These are phyloP conservation scores for Cryptosporidium meleagridis DNA, from an alignment of 169 alveolate species.

Conservation along the genomic window DNA sequence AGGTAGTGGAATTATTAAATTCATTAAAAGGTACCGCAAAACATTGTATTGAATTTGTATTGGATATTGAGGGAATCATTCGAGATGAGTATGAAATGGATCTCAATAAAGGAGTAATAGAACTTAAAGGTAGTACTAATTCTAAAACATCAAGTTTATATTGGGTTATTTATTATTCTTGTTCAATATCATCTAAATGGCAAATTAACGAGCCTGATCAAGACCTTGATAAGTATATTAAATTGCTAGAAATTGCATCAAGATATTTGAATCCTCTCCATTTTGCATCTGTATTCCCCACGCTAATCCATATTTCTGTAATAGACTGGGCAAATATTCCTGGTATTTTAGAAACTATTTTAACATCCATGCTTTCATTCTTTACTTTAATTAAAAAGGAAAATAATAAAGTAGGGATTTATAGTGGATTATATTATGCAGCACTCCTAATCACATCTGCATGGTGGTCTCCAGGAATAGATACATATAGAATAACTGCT, in stretches of 20 bases:
- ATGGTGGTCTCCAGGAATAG: conserved; percentile 76
- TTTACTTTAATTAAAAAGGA: conserved; percentile 14
- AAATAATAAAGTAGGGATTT: conserved; percentile 12
- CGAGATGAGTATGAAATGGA: not conserved
- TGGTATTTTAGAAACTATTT: conserved; percentile 27
- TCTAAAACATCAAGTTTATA: conserved; percentile 20
- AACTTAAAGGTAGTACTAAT: not conserved
- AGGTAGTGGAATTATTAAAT: conserved; percentile 27
- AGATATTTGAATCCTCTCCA: conserved; percentile 60
- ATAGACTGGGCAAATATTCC: conserved; percentile 61
- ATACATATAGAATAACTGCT: conserved; percentile 19
- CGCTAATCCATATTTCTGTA: conserved; percentile 32
- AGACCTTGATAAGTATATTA: conserved; percentile 15
- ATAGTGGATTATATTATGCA: conserved; percentile 56
- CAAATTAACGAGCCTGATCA: conserved; percentile 54
- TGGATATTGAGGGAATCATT: conserved; percentile 23
- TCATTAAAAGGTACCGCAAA: not conserved
- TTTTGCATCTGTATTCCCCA: conserved; percentile 47
- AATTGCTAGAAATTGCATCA: conserved; percentile 14
- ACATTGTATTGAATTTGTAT: conserved; percentile 31
- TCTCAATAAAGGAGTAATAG: not conserved
- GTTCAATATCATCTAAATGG: conserved; percentile 64
- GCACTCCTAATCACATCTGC: conserved; percentile 31
- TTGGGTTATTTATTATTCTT: conserved; percentile 45
- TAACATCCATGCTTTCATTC: conserved; percentile 36